Evolutionary conservation across 2,329 filamentous ascomycete genomes (phyloP), one percentile per base, ranked within the genome.

Genomic region (Fusarium camptoceras): DNA sequence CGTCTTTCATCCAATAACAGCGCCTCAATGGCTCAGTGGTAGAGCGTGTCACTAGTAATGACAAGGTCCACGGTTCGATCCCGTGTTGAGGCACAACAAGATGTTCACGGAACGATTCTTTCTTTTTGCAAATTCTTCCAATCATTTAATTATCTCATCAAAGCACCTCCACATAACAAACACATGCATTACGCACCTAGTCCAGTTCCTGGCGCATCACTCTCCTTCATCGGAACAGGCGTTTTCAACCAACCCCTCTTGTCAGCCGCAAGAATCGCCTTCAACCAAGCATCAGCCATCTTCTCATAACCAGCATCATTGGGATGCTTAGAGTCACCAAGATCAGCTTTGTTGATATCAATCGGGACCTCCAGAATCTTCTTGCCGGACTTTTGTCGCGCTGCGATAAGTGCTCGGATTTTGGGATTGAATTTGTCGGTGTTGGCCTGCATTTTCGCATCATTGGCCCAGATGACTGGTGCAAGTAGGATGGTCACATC

Each of bases 251-350:
- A 71, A 14, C 63, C 67, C 20, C 43, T 70, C 25, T 47, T 28
- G 11, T 68, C 51, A 18, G 67, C 68, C 16, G 64, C 55, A 0
- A 55, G 9, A 31, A 71, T 71, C 10, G 48, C 63, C n/a, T 68
- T 48, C 7, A 68, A 15, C 68, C 68, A 71, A 12, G 68, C 67
- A 20, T 64, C 28, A 3, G 68, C 63, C 68, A 71, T 71, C 37
- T 71, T 71, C 34, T 68, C 37, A 34, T 71, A 71, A 2, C 68
- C 68, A n/a, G 22, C 20, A 24, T 71, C 59, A 11, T 71, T 71
- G 6, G 68, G 68, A 16, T 71, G 68, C 11, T 71, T 71, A 0
- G 39, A 25, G 6, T 71, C 68, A 6, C n/a, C 50, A 1, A 71
- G 58, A 31, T 71, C 68, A 7, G 37, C 44, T 24, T 60, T 41